Evolutionary conservation across 495 filamentous ascomycete genomes (phyloP).

Genomic region (Podospora didyma): DNA sequence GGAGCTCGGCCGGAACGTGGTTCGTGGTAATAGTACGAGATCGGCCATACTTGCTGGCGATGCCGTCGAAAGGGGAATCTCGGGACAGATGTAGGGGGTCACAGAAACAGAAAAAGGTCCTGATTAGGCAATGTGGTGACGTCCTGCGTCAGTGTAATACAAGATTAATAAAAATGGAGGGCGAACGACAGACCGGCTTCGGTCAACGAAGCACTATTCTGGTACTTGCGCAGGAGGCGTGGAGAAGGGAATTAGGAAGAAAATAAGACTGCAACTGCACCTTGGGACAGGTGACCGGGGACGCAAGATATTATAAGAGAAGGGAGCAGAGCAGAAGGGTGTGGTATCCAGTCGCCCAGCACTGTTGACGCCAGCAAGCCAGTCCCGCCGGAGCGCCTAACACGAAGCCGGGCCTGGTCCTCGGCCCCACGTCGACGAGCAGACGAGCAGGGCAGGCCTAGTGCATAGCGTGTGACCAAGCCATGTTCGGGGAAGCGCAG

Average conservation of each 20-base stretch:
- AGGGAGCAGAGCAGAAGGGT: conserved; percentile 11
- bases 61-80: conserved; percentile 8
- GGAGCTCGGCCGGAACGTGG: conserved; percentile 57
- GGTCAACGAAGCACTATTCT: conserved; percentile 47
- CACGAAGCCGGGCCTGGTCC: neutral
- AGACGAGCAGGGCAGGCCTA: neutral
- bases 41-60: conserved; percentile 48
- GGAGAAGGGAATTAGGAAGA: conserved; percentile 29
- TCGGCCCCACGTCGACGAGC: conserved; percentile 6
- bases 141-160: conserved; percentile 35
- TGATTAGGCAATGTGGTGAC: conserved; percentile 17
- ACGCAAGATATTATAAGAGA: conserved; percentile 25
- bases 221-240: conserved; percentile 28
- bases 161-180: conserved; percentile 19
- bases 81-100: conserved; percentile 9
- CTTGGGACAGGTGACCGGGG: conserved; percentile 25
- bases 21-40: conserved; percentile 52
- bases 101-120: conserved; percentile 20
- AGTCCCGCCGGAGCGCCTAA: conserved; percentile 23
- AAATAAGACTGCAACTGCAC: conserved; percentile 12
- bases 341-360: too few species aligned
- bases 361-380: conserved; percentile 2
- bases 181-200: conserved; percentile 43
- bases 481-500: neutral
- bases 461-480: neutral